phyloP scores from a whole-genome alignment of 2,329 filamentous ascomycete genomes.

The Mariannaea sp. region DNA sequence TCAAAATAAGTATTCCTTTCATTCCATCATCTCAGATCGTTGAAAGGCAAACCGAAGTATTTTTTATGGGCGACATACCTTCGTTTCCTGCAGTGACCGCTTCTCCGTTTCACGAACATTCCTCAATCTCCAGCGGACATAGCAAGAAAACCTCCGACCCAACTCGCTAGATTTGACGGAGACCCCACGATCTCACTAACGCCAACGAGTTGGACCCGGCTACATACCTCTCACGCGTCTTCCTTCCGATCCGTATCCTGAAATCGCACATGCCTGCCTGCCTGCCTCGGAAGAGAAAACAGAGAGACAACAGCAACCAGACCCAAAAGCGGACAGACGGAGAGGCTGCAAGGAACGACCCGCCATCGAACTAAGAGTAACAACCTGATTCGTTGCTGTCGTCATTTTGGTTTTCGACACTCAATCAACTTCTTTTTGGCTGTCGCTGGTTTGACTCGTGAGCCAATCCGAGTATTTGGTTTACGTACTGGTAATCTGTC shows the following conservation, averaged over 20 bases:
- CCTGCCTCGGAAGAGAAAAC: slow-evolving; percentile 11
- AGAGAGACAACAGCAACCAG: slow-evolving; percentile 5
- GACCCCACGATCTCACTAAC: slow-evolving; percentile 23
- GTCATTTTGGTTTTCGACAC: slow-evolving; percentile 7
- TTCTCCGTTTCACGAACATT: no score
- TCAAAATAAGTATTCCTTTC: slow-evolving; percentile 27
- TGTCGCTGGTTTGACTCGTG: slow-evolving; percentile 23
- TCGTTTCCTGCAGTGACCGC: no score
- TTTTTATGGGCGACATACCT: no score
- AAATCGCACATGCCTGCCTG: slow-evolving; percentile 22
- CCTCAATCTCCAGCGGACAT: neutral
- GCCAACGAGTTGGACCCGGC: slow-evolving; percentile 22
- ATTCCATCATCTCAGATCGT: slow-evolving; percentile 23
- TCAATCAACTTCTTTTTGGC: slow-evolving; percentile 17
- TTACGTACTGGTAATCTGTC: slow-evolving; percentile 36
- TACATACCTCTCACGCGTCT: slow-evolving; percentile 13
- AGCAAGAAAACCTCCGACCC: slow-evolving; percentile 6
- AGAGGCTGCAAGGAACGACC: slow-evolving; percentile 37
- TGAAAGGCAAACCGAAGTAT: neutral
- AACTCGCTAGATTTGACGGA: slow-evolving; percentile 26
- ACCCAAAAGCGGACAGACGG: slow-evolving; percentile 12
- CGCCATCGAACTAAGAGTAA: slow-evolving; percentile 21
- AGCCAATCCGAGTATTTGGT: slow-evolving; percentile 36
- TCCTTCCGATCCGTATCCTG: neutral
- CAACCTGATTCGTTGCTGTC: slow-evolving; percentile 30